A percentile compares a stretch with the other conserved stretches of the same genome.
Evolutionary conservation across 2,329 filamentous ascomycete genomes (phyloP).

Genomic region (Cercospora sojina): DNA sequence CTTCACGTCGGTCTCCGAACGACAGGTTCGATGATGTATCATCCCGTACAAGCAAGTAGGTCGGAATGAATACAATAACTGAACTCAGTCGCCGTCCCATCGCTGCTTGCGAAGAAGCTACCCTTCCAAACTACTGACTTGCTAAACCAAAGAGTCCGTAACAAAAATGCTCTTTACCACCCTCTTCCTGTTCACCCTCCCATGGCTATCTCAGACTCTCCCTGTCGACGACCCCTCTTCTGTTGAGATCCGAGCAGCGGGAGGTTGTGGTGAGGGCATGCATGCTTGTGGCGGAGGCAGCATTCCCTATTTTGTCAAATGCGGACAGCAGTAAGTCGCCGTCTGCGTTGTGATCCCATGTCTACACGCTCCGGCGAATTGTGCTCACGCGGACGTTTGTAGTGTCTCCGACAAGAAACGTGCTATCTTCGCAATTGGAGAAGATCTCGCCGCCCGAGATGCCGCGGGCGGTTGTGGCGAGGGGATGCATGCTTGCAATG

Average conservation of each 20-base stretch:
- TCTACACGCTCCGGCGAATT: not conserved
- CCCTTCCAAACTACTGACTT: not conserved
- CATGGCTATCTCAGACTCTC: not conserved
- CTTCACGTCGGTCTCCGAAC: not conserved
- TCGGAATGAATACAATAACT: not conserved
- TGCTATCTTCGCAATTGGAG: not conserved
- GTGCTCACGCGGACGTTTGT: not conserved
- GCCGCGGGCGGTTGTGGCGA: not conserved
- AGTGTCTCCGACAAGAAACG: not conserved
- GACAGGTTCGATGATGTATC: not conserved
- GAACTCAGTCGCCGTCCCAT: not conserved
- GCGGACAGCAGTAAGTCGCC: not conserved
- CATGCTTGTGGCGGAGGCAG: not conserved
- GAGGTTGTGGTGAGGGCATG: not conserved
- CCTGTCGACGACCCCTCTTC: not conserved
- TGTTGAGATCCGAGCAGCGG: not conserved
- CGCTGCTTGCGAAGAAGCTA: not conserved
- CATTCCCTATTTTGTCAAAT: conserved; percentile 3
- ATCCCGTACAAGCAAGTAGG: not conserved
- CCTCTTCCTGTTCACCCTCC: not conserved
- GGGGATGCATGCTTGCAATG: not conserved
- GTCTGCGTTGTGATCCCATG: not conserved
- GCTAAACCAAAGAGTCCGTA: not conserved
- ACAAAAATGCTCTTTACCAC: conserved; percentile 2
- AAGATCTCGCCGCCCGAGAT: not conserved